Conservation (phyloP, 2,329 filamentous ascomycete species). For the Penicillium sp. region DNA sequence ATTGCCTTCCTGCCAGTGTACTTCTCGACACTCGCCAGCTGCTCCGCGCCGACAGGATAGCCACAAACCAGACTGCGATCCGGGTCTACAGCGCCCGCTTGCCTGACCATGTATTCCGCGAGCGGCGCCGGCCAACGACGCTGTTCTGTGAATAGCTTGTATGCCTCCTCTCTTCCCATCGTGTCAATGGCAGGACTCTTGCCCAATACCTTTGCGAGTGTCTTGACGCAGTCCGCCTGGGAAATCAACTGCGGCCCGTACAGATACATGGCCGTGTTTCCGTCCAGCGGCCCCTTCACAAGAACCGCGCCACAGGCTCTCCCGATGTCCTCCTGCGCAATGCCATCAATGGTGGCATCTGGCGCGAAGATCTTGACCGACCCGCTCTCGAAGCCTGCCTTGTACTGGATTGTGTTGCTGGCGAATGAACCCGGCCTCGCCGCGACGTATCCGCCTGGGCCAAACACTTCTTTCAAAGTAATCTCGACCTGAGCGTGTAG, state of each 20-base stretch:
- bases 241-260: slow-evolving; percentile 36
- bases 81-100: slow-evolving; percentile 2
- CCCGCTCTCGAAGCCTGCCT: slow-evolving; percentile 24
- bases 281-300: slow-evolving; percentile 26
- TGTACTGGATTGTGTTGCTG: slow-evolving; percentile 38
- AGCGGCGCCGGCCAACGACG: slow-evolving; percentile 17
- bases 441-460: slow-evolving; percentile 34
- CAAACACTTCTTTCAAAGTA: slow-evolving; percentile 40
- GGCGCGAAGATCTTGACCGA: slow-evolving; percentile 31
- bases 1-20: slow-evolving; percentile 28
- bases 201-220: slow-evolving; percentile 29
- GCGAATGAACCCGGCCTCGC: slow-evolving; percentile 45
- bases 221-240: slow-evolving; percentile 24
- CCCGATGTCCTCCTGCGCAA: slow-evolving; percentile 46
- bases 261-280: slow-evolving; percentile 31
- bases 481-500: slow-evolving; percentile 46
- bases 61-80: slow-evolving; percentile 11
- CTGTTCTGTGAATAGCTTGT: slow-evolving; percentile 13
- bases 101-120: slow-evolving; percentile 19
- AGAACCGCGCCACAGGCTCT: slow-evolving; percentile 39
- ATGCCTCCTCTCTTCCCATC: slow-evolving; percentile 22
- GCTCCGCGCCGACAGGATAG: slow-evolving; percentile 19
- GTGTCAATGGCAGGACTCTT: slow-evolving; percentile 27
- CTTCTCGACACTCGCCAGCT: slow-evolving; percentile 25
- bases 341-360: slow-evolving; percentile 34